Base-by-base conservation (phyloP, 352 stramenopile genomes). In the Pythium plurisporium region DNA sequence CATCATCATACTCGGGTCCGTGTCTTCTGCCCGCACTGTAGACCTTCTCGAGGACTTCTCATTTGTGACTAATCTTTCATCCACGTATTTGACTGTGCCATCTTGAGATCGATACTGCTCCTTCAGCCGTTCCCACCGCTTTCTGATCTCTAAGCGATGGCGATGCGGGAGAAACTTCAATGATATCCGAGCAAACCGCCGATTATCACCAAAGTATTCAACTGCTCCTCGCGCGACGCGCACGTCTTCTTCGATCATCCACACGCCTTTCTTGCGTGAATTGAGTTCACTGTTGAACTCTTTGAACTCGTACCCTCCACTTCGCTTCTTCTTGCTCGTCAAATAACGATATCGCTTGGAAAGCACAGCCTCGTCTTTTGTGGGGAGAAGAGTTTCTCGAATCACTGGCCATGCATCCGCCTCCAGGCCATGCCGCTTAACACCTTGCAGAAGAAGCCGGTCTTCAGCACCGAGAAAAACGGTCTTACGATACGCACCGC, bases 231-330 rank as follows among this genome's bases (percentile, higher is more conserved):
- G 74, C 5, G 74, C 73, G 46, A 94, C 74, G 5, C 84, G 77
- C 26, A 94, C 43, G 38, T 94, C 85, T 53, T 94, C 85, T 72
- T 94, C 85, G 7, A 91, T 61, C 45, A 89, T 58, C 82, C 82
- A 94, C 17, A 58, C 62, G 19, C 68, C 66, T 29, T 69, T 72
- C 25, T 73, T 66, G 0, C 74, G 64, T 12, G 75, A 60, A 0
- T 66, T 42, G 22, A 70, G 58, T 48, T 82, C 74, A 33, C 56
- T 58, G 45, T 91, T 71, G 20, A 84, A 74, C 2, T 72, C 63
- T 57, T 90, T 91, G 23, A 92, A 70, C 1, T 76, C 73, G 23
- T 72, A 87, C 47, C 65, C 73, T 2, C 73, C 74, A 2, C 3
- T 55, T 3, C 48, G 36, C 3, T 73, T 77, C 47, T 85, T 89